Evolutionary conservation across 371 early-diverging fungal genomes (phyloP), one percentile per base, ranked within the genome.

Genomic region (Massospora cicadina): DNA sequence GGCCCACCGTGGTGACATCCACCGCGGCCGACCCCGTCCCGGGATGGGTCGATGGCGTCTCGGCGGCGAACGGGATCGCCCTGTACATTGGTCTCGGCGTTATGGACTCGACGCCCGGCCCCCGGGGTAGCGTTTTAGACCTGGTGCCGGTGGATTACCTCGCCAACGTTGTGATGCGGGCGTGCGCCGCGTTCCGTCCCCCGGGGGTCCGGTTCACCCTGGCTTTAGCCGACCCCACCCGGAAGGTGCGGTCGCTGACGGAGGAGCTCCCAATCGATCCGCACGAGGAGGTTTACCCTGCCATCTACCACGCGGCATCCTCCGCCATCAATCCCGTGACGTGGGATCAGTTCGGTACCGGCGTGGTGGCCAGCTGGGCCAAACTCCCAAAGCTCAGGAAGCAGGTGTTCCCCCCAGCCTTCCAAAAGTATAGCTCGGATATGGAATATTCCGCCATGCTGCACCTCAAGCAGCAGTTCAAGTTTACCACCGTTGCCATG

Each of bases 11-110:
- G 54, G 75, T 83, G 29, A 78, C 80, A 13, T 78, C 80, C 0
- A 75, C 79, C 62, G 68, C 73, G 5, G 64, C 53, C 3, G 80
- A 81, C 55, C 83, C 83, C 13, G 69, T 83, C 5, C 73, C 77
- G n/a, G 83, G 80, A 28, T 83, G 83, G 83, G 82, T 82, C 13
- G 83, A 83, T 65, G 79, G 81, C n/a, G 77, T 77, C 3, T 77
- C 78, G 29, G 81, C 79, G 21, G 72, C 77, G 2, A 80, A 80
- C 67, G 71, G 67, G 59, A 69, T 70, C 2, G 68, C 71, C 2
- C 33, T 70, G 23, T 71, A 70, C 21, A 71, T 63, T 3, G 63
- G 63, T 2, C 29, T 63, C 2, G 63, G 63, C 1, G 55, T 63
- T 7, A 26, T 63, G 27, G 63, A 70, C 68, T 0, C 68, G 68